Conservation (phyloP, 2,329 filamentous ascomycete species). For the Drechslerella dactyloides region DNA sequence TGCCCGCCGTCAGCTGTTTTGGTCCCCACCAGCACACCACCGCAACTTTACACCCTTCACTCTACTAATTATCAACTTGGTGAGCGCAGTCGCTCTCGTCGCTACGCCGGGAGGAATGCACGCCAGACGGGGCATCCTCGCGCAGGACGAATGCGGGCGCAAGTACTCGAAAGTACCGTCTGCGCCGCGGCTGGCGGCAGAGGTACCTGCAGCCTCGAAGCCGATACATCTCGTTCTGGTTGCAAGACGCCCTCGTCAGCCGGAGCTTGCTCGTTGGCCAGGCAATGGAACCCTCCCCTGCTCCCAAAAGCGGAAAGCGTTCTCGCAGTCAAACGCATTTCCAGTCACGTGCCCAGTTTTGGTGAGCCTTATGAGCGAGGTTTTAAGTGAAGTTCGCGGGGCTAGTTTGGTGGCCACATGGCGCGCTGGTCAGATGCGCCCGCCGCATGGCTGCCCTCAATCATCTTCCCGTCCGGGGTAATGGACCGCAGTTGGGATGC, state of each 20-base stretch:
- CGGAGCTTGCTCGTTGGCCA: slow-evolving; percentile 26
- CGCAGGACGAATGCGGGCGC: background rate
- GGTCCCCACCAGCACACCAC: slow-evolving; percentile 16
- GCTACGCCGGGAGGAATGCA: no score
- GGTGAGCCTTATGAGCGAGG: no score
- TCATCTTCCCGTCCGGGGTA: no score
- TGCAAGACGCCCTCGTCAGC: slow-evolving; percentile 30
- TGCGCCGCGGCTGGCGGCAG: no score
- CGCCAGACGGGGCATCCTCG: background rate
- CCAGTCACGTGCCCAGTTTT: background rate
- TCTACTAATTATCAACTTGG: no score
- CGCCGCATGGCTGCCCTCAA: no score
- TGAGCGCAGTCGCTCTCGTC: no score
- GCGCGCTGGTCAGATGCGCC: slow-evolving; percentile 32
- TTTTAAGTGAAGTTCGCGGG: no score
- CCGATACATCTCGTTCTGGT: no score
- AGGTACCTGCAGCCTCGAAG: background rate
- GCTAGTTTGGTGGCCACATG: slow-evolving; percentile 34
- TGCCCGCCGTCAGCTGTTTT: slow-evolving; percentile 44
- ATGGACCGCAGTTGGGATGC: no score
- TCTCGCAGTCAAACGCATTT: background rate
- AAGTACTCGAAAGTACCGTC: no score
- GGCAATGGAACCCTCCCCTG: slow-evolving; percentile 35
- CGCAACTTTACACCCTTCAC: no score
- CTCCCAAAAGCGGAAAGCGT: slow-evolving; percentile 5